Evolutionary conservation across 1,284 basidiomycete species (phyloP).

Genomic region (Laetiporus sulphureus): DNA sequence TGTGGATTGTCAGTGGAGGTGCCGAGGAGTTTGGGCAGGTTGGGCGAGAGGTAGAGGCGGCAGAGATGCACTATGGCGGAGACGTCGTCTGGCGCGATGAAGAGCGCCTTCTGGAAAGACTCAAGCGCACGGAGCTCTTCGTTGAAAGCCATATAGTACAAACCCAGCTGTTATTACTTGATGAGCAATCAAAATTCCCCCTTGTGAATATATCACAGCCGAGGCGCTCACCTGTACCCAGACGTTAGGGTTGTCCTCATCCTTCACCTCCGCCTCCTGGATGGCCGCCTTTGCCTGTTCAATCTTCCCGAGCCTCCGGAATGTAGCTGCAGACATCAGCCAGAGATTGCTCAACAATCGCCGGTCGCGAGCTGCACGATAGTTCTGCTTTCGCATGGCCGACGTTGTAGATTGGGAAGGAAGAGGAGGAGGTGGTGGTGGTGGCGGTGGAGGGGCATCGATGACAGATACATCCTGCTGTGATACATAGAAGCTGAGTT

Average conservation of each 20-base stretch:
- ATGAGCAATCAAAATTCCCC: too few species aligned
- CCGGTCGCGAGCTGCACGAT: conserved; percentile 54
- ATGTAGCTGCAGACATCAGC: conserved; percentile 92
- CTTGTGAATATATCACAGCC: conserved; percentile 6
- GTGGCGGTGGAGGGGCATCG: conserved; percentile 30
- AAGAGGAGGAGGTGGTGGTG: conserved; percentile 35
- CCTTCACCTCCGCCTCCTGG: conserved; percentile 89
- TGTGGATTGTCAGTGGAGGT: conserved; percentile 18
- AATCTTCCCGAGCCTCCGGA: conserved; percentile 82
- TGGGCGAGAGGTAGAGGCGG: conserved; percentile 55
- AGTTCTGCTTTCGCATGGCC: conserved; percentile 35
- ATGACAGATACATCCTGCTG: conserved; percentile 20
- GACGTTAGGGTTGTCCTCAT: conserved; percentile 82
- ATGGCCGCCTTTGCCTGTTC: conserved; percentile 89
- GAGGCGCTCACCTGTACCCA: conserved; percentile 79
- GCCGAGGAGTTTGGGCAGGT: conserved; percentile 17
- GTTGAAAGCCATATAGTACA: conserved; percentile 62
- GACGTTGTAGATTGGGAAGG: conserved; percentile 25
- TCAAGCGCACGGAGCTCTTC: conserved; percentile 60
- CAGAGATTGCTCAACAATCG: conserved; percentile 82
- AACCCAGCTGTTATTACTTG: conserved; percentile 73
- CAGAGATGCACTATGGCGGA: conserved; percentile 73
- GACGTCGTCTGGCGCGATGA: conserved; percentile 72
- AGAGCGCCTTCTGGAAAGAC: conserved; percentile 78
- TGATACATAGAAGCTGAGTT: conserved; percentile 40